A percentile compares a stretch with the other conserved stretches of the same genome.
Evolutionary conservation across 2,329 filamentous ascomycete genomes (phyloP).

Genomic region (Fusarium globosum): DNA sequence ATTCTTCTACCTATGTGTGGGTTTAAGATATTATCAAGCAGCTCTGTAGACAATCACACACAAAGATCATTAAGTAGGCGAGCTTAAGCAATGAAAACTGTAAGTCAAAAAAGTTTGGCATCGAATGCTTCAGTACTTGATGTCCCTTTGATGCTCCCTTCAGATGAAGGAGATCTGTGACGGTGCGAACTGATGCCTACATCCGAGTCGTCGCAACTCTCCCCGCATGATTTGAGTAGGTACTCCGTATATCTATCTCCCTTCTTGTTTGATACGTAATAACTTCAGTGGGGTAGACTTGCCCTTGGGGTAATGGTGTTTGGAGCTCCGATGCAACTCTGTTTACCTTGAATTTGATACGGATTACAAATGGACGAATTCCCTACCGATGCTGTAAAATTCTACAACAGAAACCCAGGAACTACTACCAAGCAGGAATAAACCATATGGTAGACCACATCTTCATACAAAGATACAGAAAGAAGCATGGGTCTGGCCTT

Average conservation of each 20-base stretch:
- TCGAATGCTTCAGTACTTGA: not conserved
- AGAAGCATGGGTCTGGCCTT: slow-evolving; percentile 13
- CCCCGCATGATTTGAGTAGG: not conserved
- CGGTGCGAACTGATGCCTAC: not conserved
- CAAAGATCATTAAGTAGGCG: not conserved
- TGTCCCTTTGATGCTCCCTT: not conserved
- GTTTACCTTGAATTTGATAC: not conserved
- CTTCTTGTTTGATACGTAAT: not conserved
- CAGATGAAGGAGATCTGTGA: not conserved
- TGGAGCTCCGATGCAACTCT: not conserved
- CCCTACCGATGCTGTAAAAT: not conserved
- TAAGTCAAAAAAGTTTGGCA: not conserved
- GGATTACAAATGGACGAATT: not conserved
- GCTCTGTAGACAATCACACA: not conserved
- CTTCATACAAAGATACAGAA: not conserved
- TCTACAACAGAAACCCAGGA: not conserved
- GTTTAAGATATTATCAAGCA: not conserved
- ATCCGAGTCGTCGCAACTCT: not conserved
- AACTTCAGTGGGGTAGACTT: not conserved
- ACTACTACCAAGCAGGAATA: not conserved
- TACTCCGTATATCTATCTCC: not conserved
- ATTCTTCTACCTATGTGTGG: not conserved
- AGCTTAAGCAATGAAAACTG: not conserved
- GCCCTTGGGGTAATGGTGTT: not conserved
- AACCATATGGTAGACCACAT: not conserved